Evolutionary conservation across 805 yeast species (phyloP).

Genomic region (Hanseniaspora mollemarum): DNA sequence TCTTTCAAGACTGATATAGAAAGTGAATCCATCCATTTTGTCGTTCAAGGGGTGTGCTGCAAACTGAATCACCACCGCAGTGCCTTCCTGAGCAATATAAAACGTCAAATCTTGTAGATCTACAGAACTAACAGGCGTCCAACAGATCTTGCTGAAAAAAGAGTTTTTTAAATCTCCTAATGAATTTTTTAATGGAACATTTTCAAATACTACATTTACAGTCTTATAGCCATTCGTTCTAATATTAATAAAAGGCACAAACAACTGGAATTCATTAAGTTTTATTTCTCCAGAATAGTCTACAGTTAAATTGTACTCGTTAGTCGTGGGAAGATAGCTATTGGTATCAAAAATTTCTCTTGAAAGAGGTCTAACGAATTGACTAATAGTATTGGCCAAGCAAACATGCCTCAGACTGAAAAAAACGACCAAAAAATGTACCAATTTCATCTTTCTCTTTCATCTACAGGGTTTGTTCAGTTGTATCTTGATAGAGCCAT

Average conservation of each 20-base stretch:
- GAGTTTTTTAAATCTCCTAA: neutral
- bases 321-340: neutral
- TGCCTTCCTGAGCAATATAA: neutral
- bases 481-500: too few relatives aligned
- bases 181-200: neutral
- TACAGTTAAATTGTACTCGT: neutral
- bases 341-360: neutral
- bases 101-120: neutral
- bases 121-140: conserved; percentile 5
- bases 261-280: neutral
- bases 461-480: too few relatives aligned
- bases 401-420: neutral
- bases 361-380: neutral
- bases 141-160: conserved; percentile 10
- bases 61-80: neutral
- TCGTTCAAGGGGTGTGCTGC: neutral
- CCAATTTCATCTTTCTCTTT: neutral
- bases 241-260: neutral
- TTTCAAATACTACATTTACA: neutral
- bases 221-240: neutral
- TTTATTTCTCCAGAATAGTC: neutral
- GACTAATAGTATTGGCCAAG: conserved; percentile 3
- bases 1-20: conserved; percentile 7
- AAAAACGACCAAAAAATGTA: neutral
- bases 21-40: neutral